phyloP scores from a whole-genome alignment of 106 monocot species.

The Dioscorea zingiberensis region DNA sequence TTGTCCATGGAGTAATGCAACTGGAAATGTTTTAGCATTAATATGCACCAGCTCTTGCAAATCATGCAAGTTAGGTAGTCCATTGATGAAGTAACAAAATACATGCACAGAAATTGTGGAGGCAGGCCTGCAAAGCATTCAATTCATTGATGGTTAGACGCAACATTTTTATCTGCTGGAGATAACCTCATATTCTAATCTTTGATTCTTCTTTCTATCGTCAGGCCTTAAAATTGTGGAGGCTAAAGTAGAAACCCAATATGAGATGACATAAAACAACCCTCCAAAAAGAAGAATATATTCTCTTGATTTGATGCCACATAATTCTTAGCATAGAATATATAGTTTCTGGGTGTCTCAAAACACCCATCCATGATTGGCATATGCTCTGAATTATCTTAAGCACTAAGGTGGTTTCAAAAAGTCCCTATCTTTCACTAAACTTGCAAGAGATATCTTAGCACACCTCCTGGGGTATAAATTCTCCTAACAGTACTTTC shows the following conservation, averaged over 20 bases:
- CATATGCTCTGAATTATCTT: not conserved
- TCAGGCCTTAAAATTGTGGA: not conserved
- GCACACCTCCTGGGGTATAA: not conserved
- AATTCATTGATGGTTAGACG: no score
- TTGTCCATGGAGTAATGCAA: no score
- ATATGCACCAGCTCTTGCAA: no score
- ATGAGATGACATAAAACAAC: conserved; percentile 1
- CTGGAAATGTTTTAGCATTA: no score
- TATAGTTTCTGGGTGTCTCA: not conserved
- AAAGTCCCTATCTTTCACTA: not conserved
- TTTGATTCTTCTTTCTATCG: not conserved
- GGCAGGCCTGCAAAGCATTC: no score
- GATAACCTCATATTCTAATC: not conserved
- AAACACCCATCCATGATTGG: not conserved
- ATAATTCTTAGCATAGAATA: not conserved
- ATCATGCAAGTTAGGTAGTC: no score
- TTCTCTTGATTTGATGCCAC: not conserved
- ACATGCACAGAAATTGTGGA: no score
- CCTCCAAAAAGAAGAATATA: not conserved
- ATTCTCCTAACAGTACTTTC: not conserved
- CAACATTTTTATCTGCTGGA: no score
- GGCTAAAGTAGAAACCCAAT: not conserved
- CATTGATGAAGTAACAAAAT: no score
- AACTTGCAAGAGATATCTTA: not conserved
- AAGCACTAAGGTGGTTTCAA: not conserved